Evolutionary conservation across 768 basidiomycete genomes (phyloP), one percentile per base, ranked within the genome.

Genomic region (Auricularia sp.): DNA sequence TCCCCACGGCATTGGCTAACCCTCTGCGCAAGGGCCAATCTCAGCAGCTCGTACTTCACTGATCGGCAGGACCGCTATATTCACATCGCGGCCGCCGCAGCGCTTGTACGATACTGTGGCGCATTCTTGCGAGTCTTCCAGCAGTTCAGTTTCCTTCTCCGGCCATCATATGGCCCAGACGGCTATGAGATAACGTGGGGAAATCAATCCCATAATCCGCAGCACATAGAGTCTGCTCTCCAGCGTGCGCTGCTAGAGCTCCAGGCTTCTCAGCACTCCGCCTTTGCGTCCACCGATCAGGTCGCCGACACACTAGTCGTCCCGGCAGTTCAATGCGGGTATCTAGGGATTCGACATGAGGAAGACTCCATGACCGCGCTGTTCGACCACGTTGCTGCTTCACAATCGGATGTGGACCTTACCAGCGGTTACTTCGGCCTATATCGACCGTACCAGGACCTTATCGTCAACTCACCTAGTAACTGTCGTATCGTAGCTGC

Each of bases 391-490:
- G 67, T 87, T 34, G 70, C 73, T 14, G n/a, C 44, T 21, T 71
- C 56, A 64, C 68, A 24, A 74, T 77, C 70, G 83, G 18, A 74
- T 88, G 71, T 82, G 35, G 91, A 97, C 73, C 77, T 98, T 71
- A 99, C 97, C 6, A 94, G 89, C 70, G 97, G 97, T 11, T 99
- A 99, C 76, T 98, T 99, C 72, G 90, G 90, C 6, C 78, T 98
- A 37, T 90, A 90, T 71, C 77, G 81, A 65, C 83, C 82, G 13
- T 98, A 98, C 73, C 91, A 92, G 71, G 77, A 85, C 35, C 78
- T 87, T 44, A 78, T 91, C 33, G 73, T 81, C 29, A 78, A 80
- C 11, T 81, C 83, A 0, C 79, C 80, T 35, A 74, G 84, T 34
- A 79, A 82, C 45, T 88, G 88, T 63, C 76, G 87, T 36, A 87